Conservation (phyloP, 768 basidiomycete species). For the Fistulinella prunicolor region DNA sequence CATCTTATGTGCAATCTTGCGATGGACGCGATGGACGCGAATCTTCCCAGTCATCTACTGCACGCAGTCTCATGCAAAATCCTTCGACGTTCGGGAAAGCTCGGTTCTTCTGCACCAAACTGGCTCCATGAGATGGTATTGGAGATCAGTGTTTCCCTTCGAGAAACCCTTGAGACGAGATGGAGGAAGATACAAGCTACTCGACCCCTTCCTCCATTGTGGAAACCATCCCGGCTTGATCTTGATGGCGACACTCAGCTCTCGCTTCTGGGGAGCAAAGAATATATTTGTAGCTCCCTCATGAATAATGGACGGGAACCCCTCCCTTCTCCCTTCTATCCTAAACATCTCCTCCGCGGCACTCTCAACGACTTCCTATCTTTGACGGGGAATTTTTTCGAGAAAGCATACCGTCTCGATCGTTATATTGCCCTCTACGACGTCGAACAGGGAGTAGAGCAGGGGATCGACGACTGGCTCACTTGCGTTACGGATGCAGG, state of each 20-base stretch:
- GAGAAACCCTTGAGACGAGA: not conserved
- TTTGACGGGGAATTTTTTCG: not conserved
- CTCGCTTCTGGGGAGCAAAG: conserved; percentile 28
- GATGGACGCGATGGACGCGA: not conserved
- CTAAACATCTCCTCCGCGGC: not conserved
- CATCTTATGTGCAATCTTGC: conserved; percentile 16
- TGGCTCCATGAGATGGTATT: not conserved
- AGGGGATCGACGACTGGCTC: conserved; percentile 34
- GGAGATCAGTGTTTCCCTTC: not conserved
- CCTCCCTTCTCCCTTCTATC: not conserved
- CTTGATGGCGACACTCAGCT: conserved; percentile 31
- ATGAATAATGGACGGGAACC: not conserved
- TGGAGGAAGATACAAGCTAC: not conserved
- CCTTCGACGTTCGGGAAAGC: not conserved
- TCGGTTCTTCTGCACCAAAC: not conserved
- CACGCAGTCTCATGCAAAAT: not conserved
- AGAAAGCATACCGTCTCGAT: not conserved
- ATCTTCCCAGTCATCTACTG: not conserved
- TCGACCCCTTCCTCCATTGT: conserved; percentile 4
- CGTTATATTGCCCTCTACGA: conserved; percentile 16
- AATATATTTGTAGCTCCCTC: conserved; percentile 23
- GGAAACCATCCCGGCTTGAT: conserved; percentile 28
- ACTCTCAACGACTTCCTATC: not conserved
- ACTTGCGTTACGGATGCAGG: not conserved
- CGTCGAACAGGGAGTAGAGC: conserved; percentile 33